A percentile compares a stretch with the other conserved stretches of the same genome.
These are phyloP conservation scores for Neofusicoccum parvum DNA, from an alignment of 2,329 filamentous ascomycete species.

Conservation along the genomic window DNA sequence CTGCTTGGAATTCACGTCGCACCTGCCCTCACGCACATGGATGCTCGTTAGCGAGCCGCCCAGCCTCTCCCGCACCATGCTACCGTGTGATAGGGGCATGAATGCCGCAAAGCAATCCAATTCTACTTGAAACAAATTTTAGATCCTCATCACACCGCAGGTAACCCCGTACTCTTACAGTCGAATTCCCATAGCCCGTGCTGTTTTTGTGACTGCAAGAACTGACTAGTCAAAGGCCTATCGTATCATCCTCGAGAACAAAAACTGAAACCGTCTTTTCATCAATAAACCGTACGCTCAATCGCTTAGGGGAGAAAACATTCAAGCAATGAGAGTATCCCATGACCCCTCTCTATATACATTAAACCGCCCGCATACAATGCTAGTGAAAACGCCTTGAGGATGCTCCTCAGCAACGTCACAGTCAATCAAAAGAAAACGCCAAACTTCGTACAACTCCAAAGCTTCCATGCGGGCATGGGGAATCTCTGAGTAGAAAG, in stretches of 20 bases:
- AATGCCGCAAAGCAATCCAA: not conserved
- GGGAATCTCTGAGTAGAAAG: constrained; percentile 9
- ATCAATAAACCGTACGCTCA: constrained; percentile 9
- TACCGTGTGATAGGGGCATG: not conserved
- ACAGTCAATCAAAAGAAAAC: not conserved
- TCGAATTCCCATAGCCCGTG: no score
- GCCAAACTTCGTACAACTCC: constrained; percentile 5
- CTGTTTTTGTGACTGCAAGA: no score
- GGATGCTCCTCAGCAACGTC: not conserved
- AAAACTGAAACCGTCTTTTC: constrained; percentile 7
- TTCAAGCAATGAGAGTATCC: not conserved
- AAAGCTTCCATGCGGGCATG: not conserved
- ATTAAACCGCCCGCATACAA: not conserved
- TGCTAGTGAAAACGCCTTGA: constrained; percentile 5
- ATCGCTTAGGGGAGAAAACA: constrained; percentile 13
- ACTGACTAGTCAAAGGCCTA: not conserved
- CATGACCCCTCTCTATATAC: constrained; percentile 2
- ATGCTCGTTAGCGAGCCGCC: not conserved
- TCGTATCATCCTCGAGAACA: not conserved
- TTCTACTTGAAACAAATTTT: not conserved
- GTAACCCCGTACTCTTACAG: no score
- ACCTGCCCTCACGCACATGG: not conserved
- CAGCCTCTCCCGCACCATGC: not conserved
- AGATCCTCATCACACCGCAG: no score
- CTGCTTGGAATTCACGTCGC: not conserved